Evolutionary conservation across 805 yeast species (phyloP).

Genomic region (Zygosaccharomyces bisporus): DNA sequence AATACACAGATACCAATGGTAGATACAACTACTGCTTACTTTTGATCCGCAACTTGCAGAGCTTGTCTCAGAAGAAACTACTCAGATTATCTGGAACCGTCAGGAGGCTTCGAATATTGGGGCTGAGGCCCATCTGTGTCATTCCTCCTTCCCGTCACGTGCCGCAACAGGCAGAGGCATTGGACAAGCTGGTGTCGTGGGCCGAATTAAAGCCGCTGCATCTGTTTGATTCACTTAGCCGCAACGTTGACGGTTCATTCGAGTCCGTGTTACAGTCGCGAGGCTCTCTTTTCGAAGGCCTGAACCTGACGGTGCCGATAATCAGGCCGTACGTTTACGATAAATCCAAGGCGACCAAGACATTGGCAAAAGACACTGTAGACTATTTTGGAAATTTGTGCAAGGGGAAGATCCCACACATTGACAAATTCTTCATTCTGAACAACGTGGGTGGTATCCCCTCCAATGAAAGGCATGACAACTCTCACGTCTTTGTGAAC

Average conservation of each 20-base stretch:
- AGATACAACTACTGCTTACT: slow-evolving; percentile 28
- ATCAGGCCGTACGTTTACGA: slow-evolving; percentile 68
- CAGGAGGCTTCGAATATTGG: slow-evolving; percentile 38
- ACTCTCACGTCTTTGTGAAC: slow-evolving; percentile 85
- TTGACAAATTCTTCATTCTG: slow-evolving; percentile 78
- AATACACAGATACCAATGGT: slow-evolving; percentile 44
- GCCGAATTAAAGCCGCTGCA: slow-evolving; percentile 28
- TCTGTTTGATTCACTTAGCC: slow-evolving; percentile 24
- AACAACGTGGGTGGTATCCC: slow-evolving; percentile 92
- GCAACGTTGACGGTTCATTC: slow-evolving; percentile 16
- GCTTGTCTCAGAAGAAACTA: slow-evolving; percentile 10
- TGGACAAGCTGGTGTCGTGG: slow-evolving; percentile 25
- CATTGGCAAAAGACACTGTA: slow-evolving; percentile 40
- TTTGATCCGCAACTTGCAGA: slow-evolving; percentile 26
- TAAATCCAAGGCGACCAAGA: slow-evolving; percentile 41
- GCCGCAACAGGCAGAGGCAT: slow-evolving; percentile 21
- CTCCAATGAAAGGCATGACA: slow-evolving; percentile 70
- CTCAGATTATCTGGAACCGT: slow-evolving; percentile 25
- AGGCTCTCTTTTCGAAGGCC: slow-evolving; percentile 8
- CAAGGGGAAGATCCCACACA: slow-evolving; percentile 34
- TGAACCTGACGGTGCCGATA: slow-evolving; percentile 40
- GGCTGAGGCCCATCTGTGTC: slow-evolving; percentile 70
- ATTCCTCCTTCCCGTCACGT: slow-evolving; percentile 39
- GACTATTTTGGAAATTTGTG: slow-evolving; percentile 34
- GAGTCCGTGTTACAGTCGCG: slow-evolving; percentile 21